Evolutionary conservation across 768 basidiomycete genomes (phyloP).

Genomic region (Hirschioporus abietinus): DNA sequence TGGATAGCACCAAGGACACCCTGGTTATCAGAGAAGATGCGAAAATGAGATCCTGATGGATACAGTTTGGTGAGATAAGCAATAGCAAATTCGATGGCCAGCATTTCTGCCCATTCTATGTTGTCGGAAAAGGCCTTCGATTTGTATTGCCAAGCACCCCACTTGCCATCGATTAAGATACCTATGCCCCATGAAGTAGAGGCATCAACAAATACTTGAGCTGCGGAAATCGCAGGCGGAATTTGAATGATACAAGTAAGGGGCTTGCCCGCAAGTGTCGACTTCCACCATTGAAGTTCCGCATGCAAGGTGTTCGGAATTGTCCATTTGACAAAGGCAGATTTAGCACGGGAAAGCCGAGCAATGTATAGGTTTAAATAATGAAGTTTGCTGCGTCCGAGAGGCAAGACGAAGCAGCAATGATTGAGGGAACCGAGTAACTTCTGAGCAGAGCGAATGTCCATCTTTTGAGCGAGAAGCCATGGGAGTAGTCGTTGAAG

Average conservation of each 20-base stretch:
- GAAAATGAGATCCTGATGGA: constrained; percentile 10
- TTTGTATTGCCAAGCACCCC: constrained; percentile 27
- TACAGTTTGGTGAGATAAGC: no score
- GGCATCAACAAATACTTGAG: constrained; percentile 32
- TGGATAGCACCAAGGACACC: constrained; percentile 26
- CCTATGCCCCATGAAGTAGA: no score
- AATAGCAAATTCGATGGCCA: no score
- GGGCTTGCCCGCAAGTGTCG: constrained; percentile 9
- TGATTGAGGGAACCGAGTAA: constrained; percentile 31
- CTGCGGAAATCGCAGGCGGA: constrained; percentile 5
- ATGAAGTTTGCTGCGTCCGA: constrained; percentile 12
- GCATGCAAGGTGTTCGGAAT: constrained; percentile 18
- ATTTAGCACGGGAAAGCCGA: constrained; percentile 18
- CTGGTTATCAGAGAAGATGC: constrained; percentile 30
- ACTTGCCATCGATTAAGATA: constrained; percentile 22
- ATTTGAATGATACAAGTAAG: constrained; percentile 2
- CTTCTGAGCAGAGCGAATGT: constrained; percentile 8
- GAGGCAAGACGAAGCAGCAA: constrained; percentile 20
- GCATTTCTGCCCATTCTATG: no score
- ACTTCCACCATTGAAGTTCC: constrained; percentile 5
- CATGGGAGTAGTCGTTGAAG: constrained; percentile 13
- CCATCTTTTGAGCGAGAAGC: constrained; percentile 13
- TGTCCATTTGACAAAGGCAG: constrained; percentile 21
- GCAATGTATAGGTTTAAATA: no score
- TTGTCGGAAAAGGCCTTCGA: constrained; percentile 9